Evolutionary conservation across 352 stramenopile species (phyloP), one percentile per base, ranked within the genome.

Genomic region (Phytophthora sansomeana): DNA sequence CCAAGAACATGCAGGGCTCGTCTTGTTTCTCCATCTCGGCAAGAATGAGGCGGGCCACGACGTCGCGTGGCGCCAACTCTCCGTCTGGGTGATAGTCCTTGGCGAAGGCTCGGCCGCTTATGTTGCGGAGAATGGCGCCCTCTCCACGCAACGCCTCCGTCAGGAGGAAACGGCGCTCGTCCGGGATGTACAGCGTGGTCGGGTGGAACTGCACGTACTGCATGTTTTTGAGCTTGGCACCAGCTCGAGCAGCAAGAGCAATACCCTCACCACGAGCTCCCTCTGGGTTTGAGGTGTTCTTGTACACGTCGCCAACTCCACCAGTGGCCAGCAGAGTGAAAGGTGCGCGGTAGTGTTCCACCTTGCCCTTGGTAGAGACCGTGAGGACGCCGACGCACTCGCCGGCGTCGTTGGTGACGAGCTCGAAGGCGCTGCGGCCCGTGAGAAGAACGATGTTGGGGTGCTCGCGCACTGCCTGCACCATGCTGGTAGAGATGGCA

Each of bases 181-280:
- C 74, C 1, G 93, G 92, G 24, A 98, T 87, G 72, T 85, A 97
- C n/a, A 99, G 66, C 17, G 96, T 97, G 7, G 96, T 99, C 7
- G 96, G 96, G 73, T 99, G 96, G 66, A 99, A 99, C 78, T 99
- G 96, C 24, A 99, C 92, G 67, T 98, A 99, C 77, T 99, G 93
- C 90, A 98, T 94, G 69, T 98, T 93, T 69, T 93, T 87, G 29
- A 95, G 78, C 51, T 71, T 75, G 16, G 85, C 85, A 17, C 79
- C 89, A 9, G 81, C 87, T 43, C 94, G 77, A 8, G 82, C 80
- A 9, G 93, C 96, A 50, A 98, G 69, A 0, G 78, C 87, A 19
- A 93, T 74, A 10, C 89, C 89, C 24, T 93, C 89, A 8, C 84
- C 84, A 41, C 85, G 78, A 24, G 89, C 87, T 6, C 82, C 85